Percentiles rank a stretch among this genome's conserved stretches.
Evolutionary conservation across 2,329 filamentous ascomycete species (phyloP).

Genomic region (Colletotrichum truncatum): DNA sequence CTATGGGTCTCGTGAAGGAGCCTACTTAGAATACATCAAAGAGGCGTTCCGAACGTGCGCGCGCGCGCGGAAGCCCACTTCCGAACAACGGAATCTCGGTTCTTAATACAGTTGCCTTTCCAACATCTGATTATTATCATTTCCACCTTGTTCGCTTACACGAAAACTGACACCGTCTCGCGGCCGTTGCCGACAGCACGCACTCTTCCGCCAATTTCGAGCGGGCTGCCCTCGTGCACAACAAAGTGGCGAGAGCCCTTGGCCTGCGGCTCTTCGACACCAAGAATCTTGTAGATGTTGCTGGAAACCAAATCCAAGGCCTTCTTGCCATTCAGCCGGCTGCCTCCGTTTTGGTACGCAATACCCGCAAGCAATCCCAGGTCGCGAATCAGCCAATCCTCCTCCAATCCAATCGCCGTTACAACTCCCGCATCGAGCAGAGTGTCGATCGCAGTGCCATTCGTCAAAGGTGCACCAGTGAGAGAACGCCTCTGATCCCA

Average conservation of each 20-base stretch:
- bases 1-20: background rate
- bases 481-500: slow-evolving; percentile 73
- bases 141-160: no score
- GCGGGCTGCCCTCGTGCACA: slow-evolving; percentile 69
- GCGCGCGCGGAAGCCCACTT: background rate
- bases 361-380: slow-evolving; percentile 68
- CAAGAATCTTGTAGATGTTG: slow-evolving; percentile 68
- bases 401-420: slow-evolving; percentile 66
- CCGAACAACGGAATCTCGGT: background rate
- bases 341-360: slow-evolving; percentile 65
- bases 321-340: slow-evolving; percentile 59
- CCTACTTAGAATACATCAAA: background rate
- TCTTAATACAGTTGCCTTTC: background rate
- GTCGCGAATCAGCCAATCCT: slow-evolving; percentile 71
- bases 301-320: slow-evolving; percentile 66
- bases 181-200: slow-evolving; percentile 60
- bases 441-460: slow-evolving; percentile 68
- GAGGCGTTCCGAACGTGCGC: background rate
- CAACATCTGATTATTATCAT: no score
- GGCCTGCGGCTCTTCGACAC: slow-evolving; percentile 46
- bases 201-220: slow-evolving; percentile 66
- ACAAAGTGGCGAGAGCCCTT: slow-evolving; percentile 59
- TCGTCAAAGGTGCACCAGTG: slow-evolving; percentile 71
- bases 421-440: slow-evolving; percentile 67
- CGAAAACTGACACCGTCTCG: slow-evolving; percentile 47